phyloP scores from a whole-genome alignment of 1,139 yeast genomes.

The Kurtzmaniella quercitrusa region DNA sequence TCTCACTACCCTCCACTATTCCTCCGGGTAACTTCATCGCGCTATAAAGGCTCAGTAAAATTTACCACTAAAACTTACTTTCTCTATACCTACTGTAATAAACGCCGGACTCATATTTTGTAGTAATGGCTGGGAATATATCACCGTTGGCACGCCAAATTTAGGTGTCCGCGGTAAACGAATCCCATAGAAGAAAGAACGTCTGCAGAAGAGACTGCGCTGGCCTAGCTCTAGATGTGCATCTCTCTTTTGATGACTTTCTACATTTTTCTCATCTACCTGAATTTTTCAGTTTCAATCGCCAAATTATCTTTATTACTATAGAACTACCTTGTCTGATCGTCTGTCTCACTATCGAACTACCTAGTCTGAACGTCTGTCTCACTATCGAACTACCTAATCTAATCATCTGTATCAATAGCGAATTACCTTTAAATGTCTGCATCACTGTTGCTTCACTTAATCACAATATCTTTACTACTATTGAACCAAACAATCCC shows the following conservation, averaged over 20 bases:
- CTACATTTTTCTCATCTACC: conserved; percentile 22
- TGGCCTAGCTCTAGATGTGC: conserved; percentile 16
- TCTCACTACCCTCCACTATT: background rate
- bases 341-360: too few species aligned
- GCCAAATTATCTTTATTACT: conserved; percentile 2
- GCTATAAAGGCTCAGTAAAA: background rate
- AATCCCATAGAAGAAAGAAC: conserved; percentile 33
- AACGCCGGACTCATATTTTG: background rate
- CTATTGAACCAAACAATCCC: too few species aligned
- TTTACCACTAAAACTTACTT: background rate
- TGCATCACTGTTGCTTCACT: too few species aligned
- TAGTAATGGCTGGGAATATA: conserved; percentile 28
- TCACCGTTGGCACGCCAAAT: conserved; percentile 41
- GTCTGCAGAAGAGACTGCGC: conserved; percentile 42
- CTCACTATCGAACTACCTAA: too few species aligned
- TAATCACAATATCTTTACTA: too few species aligned
- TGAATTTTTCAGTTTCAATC: conserved; percentile 1
- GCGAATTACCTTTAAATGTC: too few species aligned
- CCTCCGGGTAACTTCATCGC: conserved; percentile 3
- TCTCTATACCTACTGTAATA: background rate
- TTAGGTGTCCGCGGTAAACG: conserved; percentile 46
- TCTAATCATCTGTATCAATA: too few species aligned
- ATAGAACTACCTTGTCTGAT: too few species aligned
- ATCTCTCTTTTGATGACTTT: conserved; percentile 38
- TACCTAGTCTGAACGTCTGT: too few species aligned